Evolutionary conservation across 2,329 filamentous ascomycete genomes (phyloP).

Genomic region (Scedosporium aurantiacum): DNA sequence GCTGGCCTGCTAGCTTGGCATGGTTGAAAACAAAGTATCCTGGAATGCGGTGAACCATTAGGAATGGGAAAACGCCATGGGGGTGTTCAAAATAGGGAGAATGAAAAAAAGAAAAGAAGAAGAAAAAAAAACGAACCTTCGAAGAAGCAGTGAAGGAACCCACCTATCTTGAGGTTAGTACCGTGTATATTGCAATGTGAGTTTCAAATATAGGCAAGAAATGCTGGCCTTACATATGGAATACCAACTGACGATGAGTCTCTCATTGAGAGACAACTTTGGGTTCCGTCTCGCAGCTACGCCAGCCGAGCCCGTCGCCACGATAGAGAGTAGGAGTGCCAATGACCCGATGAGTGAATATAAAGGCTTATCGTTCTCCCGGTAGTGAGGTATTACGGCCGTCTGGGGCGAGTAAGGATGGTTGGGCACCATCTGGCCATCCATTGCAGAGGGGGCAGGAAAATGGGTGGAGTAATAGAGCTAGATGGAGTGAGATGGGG

Average conservation of each 20-base stretch:
- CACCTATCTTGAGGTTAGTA: constrained; percentile 30
- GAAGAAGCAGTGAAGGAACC: constrained; percentile 67
- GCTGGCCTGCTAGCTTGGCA: constrained; percentile 49
- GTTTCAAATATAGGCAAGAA: background rate
- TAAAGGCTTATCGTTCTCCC: constrained; percentile 26
- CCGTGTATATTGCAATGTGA: background rate
- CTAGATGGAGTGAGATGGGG: background rate
- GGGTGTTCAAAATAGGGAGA: background rate
- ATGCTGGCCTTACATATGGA: constrained; percentile 33
- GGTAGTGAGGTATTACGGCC: constrained; percentile 26
- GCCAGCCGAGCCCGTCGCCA: constrained; percentile 19
- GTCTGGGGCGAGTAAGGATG: constrained; percentile 35
- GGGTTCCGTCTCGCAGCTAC: constrained; percentile 20
- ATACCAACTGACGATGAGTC: constrained; percentile 41
- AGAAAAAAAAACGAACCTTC: constrained; percentile 43
- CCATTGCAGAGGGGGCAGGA: background rate
- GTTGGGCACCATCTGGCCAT: background rate
- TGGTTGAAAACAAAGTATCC: constrained; percentile 70
- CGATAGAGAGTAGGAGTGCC: constrained; percentile 20
- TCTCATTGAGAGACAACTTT: constrained; percentile 21
- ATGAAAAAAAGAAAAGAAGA: background rate
- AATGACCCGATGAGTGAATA: constrained; percentile 24
- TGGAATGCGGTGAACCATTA: constrained; percentile 15
- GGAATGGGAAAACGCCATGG: too few species aligned
- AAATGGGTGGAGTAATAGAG: background rate